Conservation (phyloP, 345 rosid genomes). For the Mangifera indica region DNA sequence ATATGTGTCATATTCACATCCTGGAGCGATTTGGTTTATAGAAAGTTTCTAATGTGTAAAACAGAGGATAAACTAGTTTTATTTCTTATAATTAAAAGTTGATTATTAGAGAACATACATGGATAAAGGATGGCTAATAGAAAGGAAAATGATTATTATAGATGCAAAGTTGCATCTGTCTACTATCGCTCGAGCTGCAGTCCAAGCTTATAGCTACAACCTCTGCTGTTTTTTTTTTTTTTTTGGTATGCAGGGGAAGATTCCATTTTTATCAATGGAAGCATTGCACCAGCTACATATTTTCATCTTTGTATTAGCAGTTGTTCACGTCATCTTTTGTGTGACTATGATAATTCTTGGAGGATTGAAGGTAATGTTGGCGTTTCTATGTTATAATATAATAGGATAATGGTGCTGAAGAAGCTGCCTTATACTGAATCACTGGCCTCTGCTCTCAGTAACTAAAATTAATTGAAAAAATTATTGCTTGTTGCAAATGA, state of each 20-base stretch:
- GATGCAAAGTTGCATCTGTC: background rate
- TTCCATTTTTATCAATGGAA: slow-evolving; percentile 64
- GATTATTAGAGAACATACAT: background rate
- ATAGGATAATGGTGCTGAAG: background rate
- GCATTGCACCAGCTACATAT: slow-evolving; percentile 88
- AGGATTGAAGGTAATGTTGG: slow-evolving; percentile 56
- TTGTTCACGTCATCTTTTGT: slow-evolving; percentile 79
- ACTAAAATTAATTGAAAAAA: background rate
- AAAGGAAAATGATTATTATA: background rate
- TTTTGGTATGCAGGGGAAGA: slow-evolving; percentile 49
- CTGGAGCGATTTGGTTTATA: too few species aligned
- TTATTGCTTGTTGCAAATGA: background rate
- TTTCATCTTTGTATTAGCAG: slow-evolving; percentile 80
- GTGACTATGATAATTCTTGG: slow-evolving; percentile 76
- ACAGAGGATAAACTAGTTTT: background rate
- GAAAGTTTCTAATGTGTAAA: background rate
- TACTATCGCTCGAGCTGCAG: background rate
- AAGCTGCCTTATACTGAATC: background rate
- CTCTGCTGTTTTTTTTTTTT: slow-evolving; percentile 3
- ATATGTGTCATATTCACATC: too few species aligned
- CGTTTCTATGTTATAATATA: background rate
- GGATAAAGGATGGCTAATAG: background rate
- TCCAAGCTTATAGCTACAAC: slow-evolving; percentile 9
- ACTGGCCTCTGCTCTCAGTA: background rate
- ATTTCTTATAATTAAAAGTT: background rate